Evolutionary conservation across 192 early-diverging fungal genomes (phyloP), one percentile per base, ranked within the genome.

Genomic region (Coemansia nantahalensis): DNA sequence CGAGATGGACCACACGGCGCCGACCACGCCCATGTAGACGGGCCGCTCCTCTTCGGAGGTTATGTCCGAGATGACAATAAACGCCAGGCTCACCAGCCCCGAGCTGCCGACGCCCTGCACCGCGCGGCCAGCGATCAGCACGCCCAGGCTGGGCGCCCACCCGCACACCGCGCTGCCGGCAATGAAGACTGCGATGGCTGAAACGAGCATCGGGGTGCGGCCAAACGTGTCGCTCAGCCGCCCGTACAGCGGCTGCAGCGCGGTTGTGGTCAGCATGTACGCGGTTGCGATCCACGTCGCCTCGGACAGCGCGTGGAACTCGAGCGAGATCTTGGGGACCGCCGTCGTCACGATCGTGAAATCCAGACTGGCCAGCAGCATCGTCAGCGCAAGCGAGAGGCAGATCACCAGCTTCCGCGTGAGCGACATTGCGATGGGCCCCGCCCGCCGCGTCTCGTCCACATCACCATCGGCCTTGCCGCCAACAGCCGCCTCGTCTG

Each of bases 171-270:
- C 79, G 37, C 73, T 79, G 19, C 79, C 78, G 11, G 72, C 32
- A 15, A 80, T 60, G 41, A 82, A 82, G 1, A 85, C 45, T 3
- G 67, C 38, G 16, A 79, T 43, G 17, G 79, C 81, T 32, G 80
- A 70, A 5, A 84, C 48, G 32, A 85, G 55, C 11, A 79, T 77
- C 13, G 52, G 51, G 45, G 81, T 78, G 35, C 84, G 82, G 32
- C 86, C 93, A 78, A 92, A 92, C 24, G 91, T 87, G 57, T 94
- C 91, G 19, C 87, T 80, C n/a, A 90, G 53, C 28, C 81, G 82
- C 15, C 87, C 86, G 77, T 88, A 92, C 18, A 90, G 53, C 10
- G 89, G 88, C 54, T 88, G 82, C 62, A 90, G 65, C 1, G 89
- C 82, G 0, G 90, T 89, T 39, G 68, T 72, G 32, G 83, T 82